phyloP scores from a whole-genome alignment of 1,284 basidiomycete genomes.

The Heterobasidion annosum region DNA sequence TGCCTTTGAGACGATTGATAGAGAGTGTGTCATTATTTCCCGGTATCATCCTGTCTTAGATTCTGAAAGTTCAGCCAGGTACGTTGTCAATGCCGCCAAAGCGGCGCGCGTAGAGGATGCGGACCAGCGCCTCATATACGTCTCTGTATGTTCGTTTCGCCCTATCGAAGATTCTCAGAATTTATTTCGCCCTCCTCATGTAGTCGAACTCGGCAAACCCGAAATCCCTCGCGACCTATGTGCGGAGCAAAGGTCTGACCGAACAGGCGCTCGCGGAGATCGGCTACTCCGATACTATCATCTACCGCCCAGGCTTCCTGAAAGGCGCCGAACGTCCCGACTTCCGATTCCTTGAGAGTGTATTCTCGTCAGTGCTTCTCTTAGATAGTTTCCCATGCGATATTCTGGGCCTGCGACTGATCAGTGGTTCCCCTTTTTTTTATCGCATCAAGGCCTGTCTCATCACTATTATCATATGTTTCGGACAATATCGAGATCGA shows the following conservation, averaged over 20 bases:
- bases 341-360: slow-evolving; percentile 27
- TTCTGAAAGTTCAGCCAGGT: slow-evolving; percentile 27
- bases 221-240: slow-evolving; percentile 41
- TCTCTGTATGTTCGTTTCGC: slow-evolving; percentile 41
- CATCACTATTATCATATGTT: slow-evolving; percentile 28
- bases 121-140: slow-evolving; percentile 55
- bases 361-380: slow-evolving; percentile 28
- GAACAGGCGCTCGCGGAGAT: slow-evolving; percentile 56
- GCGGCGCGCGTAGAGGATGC: slow-evolving; percentile 43
- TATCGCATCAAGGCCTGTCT: slow-evolving; percentile 24
- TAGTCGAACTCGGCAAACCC: slow-evolving; percentile 43
- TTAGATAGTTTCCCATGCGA: neutral
- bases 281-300: slow-evolving; percentile 58
- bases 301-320: slow-evolving; percentile 57
- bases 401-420: neutral
- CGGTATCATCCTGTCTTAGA: neutral
- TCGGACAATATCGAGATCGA: slow-evolving; percentile 31
- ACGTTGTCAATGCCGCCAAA: slow-evolving; percentile 63
- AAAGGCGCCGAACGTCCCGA: slow-evolving; percentile 33
- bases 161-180: slow-evolving; percentile 1
- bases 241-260: slow-evolving; percentile 64
- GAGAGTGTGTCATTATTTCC: slow-evolving; percentile 40
- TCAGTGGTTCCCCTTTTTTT: neutral
- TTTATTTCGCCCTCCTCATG: neutral
- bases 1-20: slow-evolving; percentile 66